Evolutionary conservation across 140 eudicot genomes (phyloP), one percentile per base, ranked within the genome.

Genomic region (Erigeron philadelphicus): DNA sequence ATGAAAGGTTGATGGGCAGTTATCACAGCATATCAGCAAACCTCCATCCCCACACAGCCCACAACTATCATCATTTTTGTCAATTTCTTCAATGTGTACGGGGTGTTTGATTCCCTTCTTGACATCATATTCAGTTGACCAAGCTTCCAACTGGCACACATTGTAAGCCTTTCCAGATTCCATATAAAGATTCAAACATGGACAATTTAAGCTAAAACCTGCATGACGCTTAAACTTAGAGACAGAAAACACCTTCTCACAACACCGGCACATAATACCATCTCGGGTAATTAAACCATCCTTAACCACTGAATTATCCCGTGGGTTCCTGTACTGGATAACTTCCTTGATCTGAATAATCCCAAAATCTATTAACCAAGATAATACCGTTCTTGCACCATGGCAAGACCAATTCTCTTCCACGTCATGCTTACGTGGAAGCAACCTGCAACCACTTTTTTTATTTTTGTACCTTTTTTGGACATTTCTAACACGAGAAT

Each of bases 21-120:
- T 84, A 79, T 93, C 98, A 73, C 98, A 93, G 72, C 98, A 93
- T 40, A 93, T 79, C 71, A 93, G 66, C 81, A 89, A 95, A 11
- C 98, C 98, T 9, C 88, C 98, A 70, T 85, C 96, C 47, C 98
- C 98, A 82, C 98, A 93, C 48, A 83, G 75, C 12, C 98, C 98
- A 78, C 98, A 93, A 49, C 90, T 86, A 72, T 93, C 98, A 75
- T 93, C 98, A 58, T 93, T 93, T 71, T 82, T 82, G 76, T 93
- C 98, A 1, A 72, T 15, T 11, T 83, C 90, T 49, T 89, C 86
- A 52, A 76, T 74, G 9, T 42, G 78, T 11, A 72, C 71, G 31
- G 67, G 53, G 61, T 53, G 81, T 69, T 77, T 76, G 42, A 84
- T 70, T 42, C 77, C 66, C 57, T 76, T 81, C 77, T 84, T 83